Conservation (phyloP, 2,329 filamentous ascomycete genomes). For the Lachnellula arida region DNA sequence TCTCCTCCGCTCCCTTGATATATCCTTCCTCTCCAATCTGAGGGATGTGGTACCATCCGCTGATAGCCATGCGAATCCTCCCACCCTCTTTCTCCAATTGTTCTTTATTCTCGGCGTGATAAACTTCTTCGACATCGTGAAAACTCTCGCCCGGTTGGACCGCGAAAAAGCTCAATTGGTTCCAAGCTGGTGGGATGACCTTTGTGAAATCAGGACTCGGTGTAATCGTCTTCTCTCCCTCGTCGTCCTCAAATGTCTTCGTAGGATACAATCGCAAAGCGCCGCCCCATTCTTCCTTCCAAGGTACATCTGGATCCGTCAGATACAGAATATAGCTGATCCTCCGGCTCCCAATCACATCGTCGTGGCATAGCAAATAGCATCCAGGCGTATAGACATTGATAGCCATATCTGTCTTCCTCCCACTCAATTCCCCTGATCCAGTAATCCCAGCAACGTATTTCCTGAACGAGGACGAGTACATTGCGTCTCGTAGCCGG, state of each 20-base stretch:
- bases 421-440: constrained; percentile 80
- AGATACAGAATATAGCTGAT: constrained; percentile 97
- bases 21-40: constrained; percentile 92
- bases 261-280: constrained; percentile 83
- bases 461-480: constrained; percentile 82
- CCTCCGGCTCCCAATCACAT: constrained; percentile 94
- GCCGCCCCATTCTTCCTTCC: constrained; percentile 90
- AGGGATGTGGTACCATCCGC: constrained; percentile 98
- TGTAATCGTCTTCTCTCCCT: constrained; percentile 72
- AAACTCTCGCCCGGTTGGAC: constrained; percentile 99
- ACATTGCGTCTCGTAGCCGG: constrained; percentile 86
- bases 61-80: constrained; percentile 92
- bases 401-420: constrained; percentile 98
- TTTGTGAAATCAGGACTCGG: constrained; percentile 74
- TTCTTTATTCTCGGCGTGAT: constrained; percentile 58
- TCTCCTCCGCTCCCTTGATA: constrained; percentile 81
- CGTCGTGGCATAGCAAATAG: constrained; percentile 93
- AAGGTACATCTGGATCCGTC: constrained; percentile 84
- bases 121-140: constrained; percentile 98
- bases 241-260: constrained; percentile 59
- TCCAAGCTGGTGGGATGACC: constrained; percentile 89
- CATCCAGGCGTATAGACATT: constrained; percentile 97
- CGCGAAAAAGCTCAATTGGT: constrained; percentile 96
- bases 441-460: constrained; percentile 84
- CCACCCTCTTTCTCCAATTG: constrained; percentile 65